These are phyloP conservation scores for Nemania sp. DNA, from an alignment of 2,329 filamentous ascomycete species.

Conservation along the genomic window DNA sequence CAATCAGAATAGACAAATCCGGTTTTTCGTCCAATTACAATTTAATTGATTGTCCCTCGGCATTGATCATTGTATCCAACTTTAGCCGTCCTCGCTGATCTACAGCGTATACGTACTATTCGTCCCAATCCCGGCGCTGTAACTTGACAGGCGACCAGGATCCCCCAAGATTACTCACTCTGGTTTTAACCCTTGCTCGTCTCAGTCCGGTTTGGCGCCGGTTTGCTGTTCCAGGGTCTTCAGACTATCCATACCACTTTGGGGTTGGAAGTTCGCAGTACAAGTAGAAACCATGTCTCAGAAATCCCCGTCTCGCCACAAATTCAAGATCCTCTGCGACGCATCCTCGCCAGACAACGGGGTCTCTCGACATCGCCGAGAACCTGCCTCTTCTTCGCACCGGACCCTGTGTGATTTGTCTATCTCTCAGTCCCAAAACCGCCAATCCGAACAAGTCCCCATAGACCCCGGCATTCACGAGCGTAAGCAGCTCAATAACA, in stretches of 20 bases:
- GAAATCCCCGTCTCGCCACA: slow-evolving; percentile 25
- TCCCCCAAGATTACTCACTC: slow-evolving; percentile 27
- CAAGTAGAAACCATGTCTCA: slow-evolving; percentile 33
- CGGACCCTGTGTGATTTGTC: slow-evolving; percentile 38
- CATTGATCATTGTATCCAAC: slow-evolving; percentile 20
- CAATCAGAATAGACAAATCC: slow-evolving; percentile 18
- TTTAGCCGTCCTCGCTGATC: slow-evolving; percentile 1
- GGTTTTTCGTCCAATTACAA: slow-evolving; percentile 22
- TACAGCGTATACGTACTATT: slow-evolving; percentile 2
- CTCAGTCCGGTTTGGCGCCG: slow-evolving; percentile 3
- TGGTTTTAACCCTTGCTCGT: slow-evolving; percentile 14
- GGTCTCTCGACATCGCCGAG: slow-evolving; percentile 17
- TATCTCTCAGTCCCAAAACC: slow-evolving; percentile 38
- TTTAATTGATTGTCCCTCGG: slow-evolving; percentile 17
- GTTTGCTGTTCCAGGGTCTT: neutral
- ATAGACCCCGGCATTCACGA: slow-evolving; percentile 22
- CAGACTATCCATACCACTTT: slow-evolving; percentile 15
- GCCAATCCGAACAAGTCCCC: slow-evolving; percentile 40
- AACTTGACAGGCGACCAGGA: slow-evolving; percentile 19
- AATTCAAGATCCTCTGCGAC: slow-evolving; percentile 36
- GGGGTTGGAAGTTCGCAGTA: slow-evolving; percentile 12
- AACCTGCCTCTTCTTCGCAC: slow-evolving; percentile 18
- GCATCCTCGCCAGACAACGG: slow-evolving; percentile 31
- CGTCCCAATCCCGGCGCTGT: slow-evolving; percentile 19
- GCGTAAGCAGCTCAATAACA: slow-evolving; percentile 22